Percentiles rank a stretch among this genome's conserved stretches.
These are phyloP conservation scores for Asterionellopsis glacialis DNA, from an alignment of 108 stramenopile genomes.

Conservation along the genomic window DNA sequence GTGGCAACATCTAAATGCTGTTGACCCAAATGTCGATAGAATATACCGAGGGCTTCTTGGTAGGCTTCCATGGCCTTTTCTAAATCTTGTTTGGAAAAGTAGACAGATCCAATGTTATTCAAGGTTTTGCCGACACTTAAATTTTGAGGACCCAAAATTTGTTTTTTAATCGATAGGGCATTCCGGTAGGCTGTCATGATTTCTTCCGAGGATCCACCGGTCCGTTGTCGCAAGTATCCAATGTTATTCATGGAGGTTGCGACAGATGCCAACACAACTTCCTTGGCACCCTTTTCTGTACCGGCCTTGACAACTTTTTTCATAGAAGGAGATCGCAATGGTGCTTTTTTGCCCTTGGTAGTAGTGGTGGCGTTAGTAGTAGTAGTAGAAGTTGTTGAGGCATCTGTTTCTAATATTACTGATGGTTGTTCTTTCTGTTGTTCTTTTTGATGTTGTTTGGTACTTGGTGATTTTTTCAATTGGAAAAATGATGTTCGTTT, in stretches of 20 bases:
- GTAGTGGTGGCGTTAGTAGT: too few species aligned
- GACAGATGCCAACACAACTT: slow-evolving; percentile 35
- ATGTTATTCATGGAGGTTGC: slow-evolving; percentile 69
- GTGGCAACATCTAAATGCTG: slow-evolving; percentile 62
- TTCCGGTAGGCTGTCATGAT: slow-evolving; percentile 59
- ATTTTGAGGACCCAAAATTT: slow-evolving; percentile 51
- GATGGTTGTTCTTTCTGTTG: too few species aligned
- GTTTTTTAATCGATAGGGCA: slow-evolving; percentile 46
- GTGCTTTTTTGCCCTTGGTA: too few species aligned
- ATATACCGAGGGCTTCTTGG: slow-evolving; percentile 47
- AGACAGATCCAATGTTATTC: slow-evolving; percentile 70
- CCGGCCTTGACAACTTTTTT: not conserved
- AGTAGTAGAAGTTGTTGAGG: too few species aligned
- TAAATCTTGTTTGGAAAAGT: slow-evolving; percentile 48
- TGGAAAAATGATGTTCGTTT: too few species aligned
- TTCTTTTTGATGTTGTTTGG: too few species aligned
- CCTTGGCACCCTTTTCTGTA: slow-evolving; percentile 10
- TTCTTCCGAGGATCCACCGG: slow-evolving; percentile 49
- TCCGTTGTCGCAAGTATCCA: slow-evolving; percentile 47
- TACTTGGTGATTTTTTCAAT: too few species aligned
- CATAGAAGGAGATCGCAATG: too few species aligned
- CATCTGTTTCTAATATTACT: too few species aligned
- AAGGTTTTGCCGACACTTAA: slow-evolving; percentile 68
- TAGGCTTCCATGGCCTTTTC: slow-evolving; percentile 52
- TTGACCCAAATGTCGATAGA: slow-evolving; percentile 35